Evolutionary conservation across 495 filamentous ascomycete species (phyloP).

Genomic region (Viridothelium virens): DNA sequence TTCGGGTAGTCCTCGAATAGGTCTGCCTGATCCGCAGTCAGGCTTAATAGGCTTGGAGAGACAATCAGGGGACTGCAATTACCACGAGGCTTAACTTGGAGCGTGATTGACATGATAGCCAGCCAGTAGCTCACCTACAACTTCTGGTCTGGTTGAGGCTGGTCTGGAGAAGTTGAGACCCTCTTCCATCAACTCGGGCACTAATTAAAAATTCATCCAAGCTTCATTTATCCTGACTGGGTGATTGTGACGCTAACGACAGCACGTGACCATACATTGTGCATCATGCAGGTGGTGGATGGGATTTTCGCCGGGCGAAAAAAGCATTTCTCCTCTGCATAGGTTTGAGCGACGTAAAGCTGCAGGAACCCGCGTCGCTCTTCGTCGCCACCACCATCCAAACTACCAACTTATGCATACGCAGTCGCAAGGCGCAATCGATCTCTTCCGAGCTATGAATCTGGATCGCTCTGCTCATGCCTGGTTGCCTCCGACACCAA

Average conservation of each 20-base stretch:
- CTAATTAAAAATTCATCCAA: no score
- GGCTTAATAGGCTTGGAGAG: constrained; percentile 1
- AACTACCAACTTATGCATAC: no score
- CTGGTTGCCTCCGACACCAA: no score
- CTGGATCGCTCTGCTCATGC: no score
- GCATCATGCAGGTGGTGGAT: no score
- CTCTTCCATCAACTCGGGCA: no score
- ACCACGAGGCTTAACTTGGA: constrained; percentile 29
- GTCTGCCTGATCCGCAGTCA: constrained; percentile 29
- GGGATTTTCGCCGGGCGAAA: not conserved
- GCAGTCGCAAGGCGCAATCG: no score
- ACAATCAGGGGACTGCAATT: constrained; percentile 5
- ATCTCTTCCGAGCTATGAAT: no score
- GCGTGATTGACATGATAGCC: constrained; percentile 22
- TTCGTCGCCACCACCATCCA: not conserved
- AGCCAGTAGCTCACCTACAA: no score
- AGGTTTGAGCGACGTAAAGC: not conserved
- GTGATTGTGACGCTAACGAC: not conserved
- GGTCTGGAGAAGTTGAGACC: no score
- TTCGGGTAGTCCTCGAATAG: constrained; percentile 33
- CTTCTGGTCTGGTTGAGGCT: no score
- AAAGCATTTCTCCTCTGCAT: not conserved
- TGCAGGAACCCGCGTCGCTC: constrained; percentile 8
- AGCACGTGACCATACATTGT: not conserved
- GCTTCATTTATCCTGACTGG: no score